These are phyloP conservation scores for Acanthamoeba rhysodes DNA, from an alignment of 208 protist genomes.

Conservation along the genomic window DNA sequence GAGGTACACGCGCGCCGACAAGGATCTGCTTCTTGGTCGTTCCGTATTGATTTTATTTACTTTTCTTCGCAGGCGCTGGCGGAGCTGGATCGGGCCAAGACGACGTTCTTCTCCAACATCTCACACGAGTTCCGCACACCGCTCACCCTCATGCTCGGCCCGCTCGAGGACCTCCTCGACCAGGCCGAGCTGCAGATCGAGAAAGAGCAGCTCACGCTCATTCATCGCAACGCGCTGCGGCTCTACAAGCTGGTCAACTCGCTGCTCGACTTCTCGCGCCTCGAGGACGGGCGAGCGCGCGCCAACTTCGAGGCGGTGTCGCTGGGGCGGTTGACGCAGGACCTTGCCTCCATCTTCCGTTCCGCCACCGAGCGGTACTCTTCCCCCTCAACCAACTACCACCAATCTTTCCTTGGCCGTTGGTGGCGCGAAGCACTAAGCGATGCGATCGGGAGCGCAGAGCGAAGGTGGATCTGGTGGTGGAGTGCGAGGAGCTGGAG, in stretches of 20 bases:
- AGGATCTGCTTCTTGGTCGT: background rate
- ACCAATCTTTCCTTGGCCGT: background rate
- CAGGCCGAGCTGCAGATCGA: too few relatives aligned
- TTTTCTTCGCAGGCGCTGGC: constrained; percentile 37
- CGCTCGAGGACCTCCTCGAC: too few relatives aligned
- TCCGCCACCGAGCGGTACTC: constrained; percentile 53
- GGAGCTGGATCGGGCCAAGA: constrained; percentile 77
- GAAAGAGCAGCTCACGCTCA: too few relatives aligned
- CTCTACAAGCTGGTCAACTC: too few relatives aligned
- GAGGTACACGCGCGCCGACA: background rate
- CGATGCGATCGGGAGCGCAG: background rate
- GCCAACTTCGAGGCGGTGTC: constrained; percentile 78
- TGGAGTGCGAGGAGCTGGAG: constrained; percentile 33
- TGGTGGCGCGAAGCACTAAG: background rate
- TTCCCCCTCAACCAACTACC: background rate
- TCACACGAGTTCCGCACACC: too few relatives aligned
- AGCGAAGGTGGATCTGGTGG: constrained; percentile 5
- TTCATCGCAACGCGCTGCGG: too few relatives aligned
- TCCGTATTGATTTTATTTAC: background rate
- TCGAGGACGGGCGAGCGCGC: constrained; percentile 73
- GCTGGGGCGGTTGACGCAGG: constrained; percentile 61
- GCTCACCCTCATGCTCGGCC: too few relatives aligned
- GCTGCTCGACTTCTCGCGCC: constrained; percentile 81
- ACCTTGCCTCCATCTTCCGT: constrained; percentile 70
- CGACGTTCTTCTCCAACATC: constrained; percentile 81